Evolutionary conservation across 495 filamentous ascomycete species (phyloP), one percentile per base, ranked within the genome.

Genomic region (Aspergillus cristatus): DNA sequence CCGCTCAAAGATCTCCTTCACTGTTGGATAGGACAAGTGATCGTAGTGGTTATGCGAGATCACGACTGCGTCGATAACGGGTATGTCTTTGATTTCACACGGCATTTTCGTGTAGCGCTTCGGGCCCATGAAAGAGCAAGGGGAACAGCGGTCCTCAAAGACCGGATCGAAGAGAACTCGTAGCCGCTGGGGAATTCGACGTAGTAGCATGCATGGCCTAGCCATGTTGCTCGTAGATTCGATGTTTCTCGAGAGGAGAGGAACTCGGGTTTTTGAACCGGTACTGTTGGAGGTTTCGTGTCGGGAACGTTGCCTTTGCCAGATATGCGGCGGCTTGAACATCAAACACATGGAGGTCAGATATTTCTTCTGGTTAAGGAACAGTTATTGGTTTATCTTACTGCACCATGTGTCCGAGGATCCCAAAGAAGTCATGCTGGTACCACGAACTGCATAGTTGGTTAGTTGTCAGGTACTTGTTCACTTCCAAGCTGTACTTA

Each of bases 1-100:
- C 37, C 67, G 66, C 51, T 76, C 68, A 34, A 78, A 65, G 24
- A 98, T 75, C 45, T 82, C 74, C 41, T 70, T 68, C 24, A 95
- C 72, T 6, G 78, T 84, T 2, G 77, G 70, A 42, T 86, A 76
- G 7, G 84, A 87, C 14, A 97, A 58, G 53, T 98, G 91, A 57
- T 98, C 91, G 50, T 98, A 96, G 59, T 96, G 90, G 38, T 81
- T 87, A 52, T 97, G 91, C 6, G 80, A 86, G 40, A 98, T 97
- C 20, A 94, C 72, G 2, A 97, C 87, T 1, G 82, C 81, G 48
- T 98, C 91, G 38, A 98, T 78, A 17, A 70, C 60, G 6, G 89
- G 91, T 7, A 98, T 72, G 45, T 94, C 86, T 25, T 74, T 69
- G 43, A 94, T 76, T 24, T 79, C 42, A 51, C 87, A 94, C 2